Base-by-base conservation (phyloP, 768 basidiomycete genomes). In the Xerocomellus intermedius region DNA sequence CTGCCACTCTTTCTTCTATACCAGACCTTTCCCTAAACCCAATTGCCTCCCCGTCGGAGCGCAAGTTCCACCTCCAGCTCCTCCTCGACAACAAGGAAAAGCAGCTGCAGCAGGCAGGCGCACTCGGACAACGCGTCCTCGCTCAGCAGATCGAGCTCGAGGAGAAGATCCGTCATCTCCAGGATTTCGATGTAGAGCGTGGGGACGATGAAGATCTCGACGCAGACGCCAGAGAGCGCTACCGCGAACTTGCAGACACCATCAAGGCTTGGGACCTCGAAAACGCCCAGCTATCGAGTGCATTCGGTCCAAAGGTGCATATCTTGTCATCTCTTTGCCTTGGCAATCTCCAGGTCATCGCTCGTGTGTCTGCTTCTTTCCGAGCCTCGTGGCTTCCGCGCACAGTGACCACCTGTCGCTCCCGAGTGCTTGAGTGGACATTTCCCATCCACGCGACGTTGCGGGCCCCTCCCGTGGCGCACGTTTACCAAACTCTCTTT, bases 81-180 rank as follows among this genome's bases (percentile, higher is more conserved):
- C 84, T 97, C 55, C 82, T 98, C 62, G 91, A 93, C 74, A 81
- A 77, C 69, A 98, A 98, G 79, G 91, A 94, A 72, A 85, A 86
- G 67, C 94, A 98, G 71, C 86, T 98, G 33, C 86, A 92, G 59
- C 89, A 92, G 60, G 92, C 93, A 5, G 94, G 91, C 36, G 88
- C 86, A 52, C 85, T 98, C 68, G 95, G 96, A 48, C 94, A 97
- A 74, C 89, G 91, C 70, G 85, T 98, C 64, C 85, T 98, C 57
- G 82, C 85, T 19, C 96, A 98, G 77, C 93, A 93, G 73, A 87
- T 91, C 75, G 91, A 96, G 68, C 83, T 98, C 58, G 92, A 97
- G 72, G 86, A 88, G 67, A 83, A 91, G 48, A 91, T 98, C 56
- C 79, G 83, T 42, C 87, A 89, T 66, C 78, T 96, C 49, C 87